Evolutionary conservation across 73 alveolate genomes (phyloP), one percentile per base, ranked within the genome.

Genomic region (Blepharisma stoltei): DNA sequence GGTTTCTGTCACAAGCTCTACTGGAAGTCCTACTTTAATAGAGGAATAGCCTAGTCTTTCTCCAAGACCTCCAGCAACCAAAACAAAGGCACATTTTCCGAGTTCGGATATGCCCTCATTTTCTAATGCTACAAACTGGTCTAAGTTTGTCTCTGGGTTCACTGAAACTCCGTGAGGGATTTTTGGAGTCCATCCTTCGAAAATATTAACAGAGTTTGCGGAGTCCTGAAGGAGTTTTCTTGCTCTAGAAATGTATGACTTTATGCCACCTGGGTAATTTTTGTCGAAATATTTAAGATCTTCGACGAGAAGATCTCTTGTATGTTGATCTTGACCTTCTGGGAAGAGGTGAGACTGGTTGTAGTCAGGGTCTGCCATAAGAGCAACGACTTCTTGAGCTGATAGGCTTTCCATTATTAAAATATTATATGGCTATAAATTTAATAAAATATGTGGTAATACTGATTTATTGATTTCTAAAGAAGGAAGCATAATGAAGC

Each of bases 1-100:
- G 69, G 77, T 82, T 45, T 82, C 90, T 4, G 98, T 96, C 21
- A 90, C 78, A 25, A 88, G 75, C 6, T 91, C 95, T 11, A 94
- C 84, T 54, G 97, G 95, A 46, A 97, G 88, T 6, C 98, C 99
- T 41, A 97, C 93, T 90, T 97, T 97, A 55, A 97, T 96, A 67
- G 97, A 97, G 47, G 90, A 86, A 83, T 94, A 97, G 48, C 99
- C 99, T 47, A 97, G 89, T 67, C 99, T 87, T 83, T 97, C 99
- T 5, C 99, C 99, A 41, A 97, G 89, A 5, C 99, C 99, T 45
- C 99, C 99, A 0, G 99, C 99, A 54, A 97, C 99, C 53, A 97
- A 83, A 47, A 94, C 98, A 77, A 97, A 94, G 67, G 97, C 91
- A 25, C 98, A 79, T 77, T 90, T 76, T 54, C 77, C 77, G 20